phyloP scores from a whole-genome alignment of 208 protist genomes.

The Trypanosoma cruzi region DNA sequence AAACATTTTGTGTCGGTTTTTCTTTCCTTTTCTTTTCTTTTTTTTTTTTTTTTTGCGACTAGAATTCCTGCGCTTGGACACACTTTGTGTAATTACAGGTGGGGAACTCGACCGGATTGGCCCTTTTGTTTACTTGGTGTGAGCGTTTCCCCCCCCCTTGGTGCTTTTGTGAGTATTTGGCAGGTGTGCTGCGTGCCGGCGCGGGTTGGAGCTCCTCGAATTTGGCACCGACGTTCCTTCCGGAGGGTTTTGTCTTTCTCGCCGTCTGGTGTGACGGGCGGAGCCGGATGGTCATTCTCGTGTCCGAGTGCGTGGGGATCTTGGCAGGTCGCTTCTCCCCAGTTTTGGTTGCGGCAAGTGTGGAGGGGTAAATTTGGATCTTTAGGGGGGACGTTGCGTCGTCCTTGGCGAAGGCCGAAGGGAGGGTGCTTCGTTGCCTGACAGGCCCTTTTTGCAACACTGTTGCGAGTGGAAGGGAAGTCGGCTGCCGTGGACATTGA shows the following conservation, averaged over 20 bases:
- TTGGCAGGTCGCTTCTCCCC: neutral
- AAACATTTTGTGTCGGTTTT: neutral
- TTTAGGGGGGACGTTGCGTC: neutral
- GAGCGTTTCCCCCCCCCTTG: neutral
- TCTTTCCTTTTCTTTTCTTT: neutral
- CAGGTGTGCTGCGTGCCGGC: constrained; percentile 17
- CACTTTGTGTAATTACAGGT: neutral
- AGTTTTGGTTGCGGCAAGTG: constrained; percentile 1
- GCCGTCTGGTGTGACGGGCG: neutral
- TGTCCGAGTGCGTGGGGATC: constrained; percentile 9
- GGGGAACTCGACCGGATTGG: constrained; percentile 3
- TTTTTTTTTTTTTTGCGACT: constrained; percentile 1
- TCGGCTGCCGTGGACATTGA: constrained; percentile 1
- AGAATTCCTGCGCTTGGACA: constrained; percentile 3
- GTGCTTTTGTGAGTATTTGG: constrained; percentile 7
- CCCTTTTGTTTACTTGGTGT: neutral
- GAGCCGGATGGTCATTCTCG: constrained; percentile 8
- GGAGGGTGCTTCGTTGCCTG: neutral
- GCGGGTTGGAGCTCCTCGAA: neutral
- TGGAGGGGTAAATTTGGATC: neutral
- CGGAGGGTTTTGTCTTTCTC: constrained; percentile 10
- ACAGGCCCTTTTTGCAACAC: neutral
- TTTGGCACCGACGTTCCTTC: constrained; percentile 2
- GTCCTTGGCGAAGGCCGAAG: neutral
- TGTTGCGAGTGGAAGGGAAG: constrained; percentile 12